phyloP scores from a whole-genome alignment of 176 grass and related monocot genomes.

The Hordeum vulgare region DNA sequence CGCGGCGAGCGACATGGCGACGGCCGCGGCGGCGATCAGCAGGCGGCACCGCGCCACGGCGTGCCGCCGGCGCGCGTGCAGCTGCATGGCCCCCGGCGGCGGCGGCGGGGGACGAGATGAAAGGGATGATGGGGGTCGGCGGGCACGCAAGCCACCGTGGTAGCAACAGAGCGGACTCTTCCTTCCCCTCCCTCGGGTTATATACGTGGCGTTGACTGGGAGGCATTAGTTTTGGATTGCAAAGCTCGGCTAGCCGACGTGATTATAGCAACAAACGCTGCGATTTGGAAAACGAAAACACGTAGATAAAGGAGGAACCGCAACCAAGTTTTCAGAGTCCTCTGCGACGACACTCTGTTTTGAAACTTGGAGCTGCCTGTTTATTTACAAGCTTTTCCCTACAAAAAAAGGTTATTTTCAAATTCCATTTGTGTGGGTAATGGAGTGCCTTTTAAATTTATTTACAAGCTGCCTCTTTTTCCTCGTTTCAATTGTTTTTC shows the following conservation, averaged over 20 bases:
- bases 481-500: too few species aligned
- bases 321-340: not conserved
- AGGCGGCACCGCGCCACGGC: not conserved
- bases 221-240: not conserved
- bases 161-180: not conserved
- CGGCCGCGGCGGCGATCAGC: not conserved
- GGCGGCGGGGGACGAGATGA: not conserved
- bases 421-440: too few species aligned
- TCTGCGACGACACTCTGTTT: not conserved
- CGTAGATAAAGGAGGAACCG: not conserved
- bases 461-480: too few species aligned
- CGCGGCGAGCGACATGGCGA: not conserved
- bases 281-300: not conserved
- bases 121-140: too few species aligned
- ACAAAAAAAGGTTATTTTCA: too few species aligned
- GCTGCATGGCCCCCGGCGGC: not conserved
- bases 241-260: not conserved
- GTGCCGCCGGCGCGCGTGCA: slow-evolving; percentile 21
- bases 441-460: too few species aligned
- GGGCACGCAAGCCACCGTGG: not conserved
- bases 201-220: not conserved
- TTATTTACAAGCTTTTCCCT: too few species aligned
- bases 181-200: not conserved
- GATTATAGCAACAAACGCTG: not conserved
- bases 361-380: not conserved